Percentiles rank a stretch among this genome's conserved stretches.
phyloP scores from a whole-genome alignment of 129 eudicot genomes.

The Erigeron canadensis region DNA sequence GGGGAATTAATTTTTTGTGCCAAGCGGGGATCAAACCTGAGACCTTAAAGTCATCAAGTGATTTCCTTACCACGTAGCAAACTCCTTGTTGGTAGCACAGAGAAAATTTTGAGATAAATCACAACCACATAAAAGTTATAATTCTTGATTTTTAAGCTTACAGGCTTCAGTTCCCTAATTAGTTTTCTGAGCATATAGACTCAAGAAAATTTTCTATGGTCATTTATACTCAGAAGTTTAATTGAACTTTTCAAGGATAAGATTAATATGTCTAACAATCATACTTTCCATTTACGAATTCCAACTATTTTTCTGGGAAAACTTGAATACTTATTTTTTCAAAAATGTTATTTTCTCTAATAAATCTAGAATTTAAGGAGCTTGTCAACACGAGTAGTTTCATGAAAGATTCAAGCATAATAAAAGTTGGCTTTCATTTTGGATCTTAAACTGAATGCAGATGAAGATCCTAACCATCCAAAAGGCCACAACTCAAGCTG shows the following conservation, averaged over 20 bases:
- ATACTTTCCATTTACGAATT: conserved; percentile 1
- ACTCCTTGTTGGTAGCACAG: no score
- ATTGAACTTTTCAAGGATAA: conserved; percentile 4
- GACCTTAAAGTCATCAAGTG: no score
- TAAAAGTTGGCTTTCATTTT: background rate
- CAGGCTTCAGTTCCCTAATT: background rate
- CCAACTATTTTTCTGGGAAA: background rate
- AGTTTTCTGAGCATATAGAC: background rate
- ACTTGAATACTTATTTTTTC: background rate
- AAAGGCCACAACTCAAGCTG: background rate
- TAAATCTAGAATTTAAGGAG: conserved; percentile 17
- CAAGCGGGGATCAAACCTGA: no score
- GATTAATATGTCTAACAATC: conserved; percentile 3
- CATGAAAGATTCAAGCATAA: background rate
- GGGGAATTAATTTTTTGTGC: no score
- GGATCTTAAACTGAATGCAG: background rate
- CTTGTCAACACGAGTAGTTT: conserved; percentile 10
- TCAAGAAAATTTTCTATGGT: background rate
- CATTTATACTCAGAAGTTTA: background rate
- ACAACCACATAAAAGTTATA: background rate
- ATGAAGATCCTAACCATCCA: conserved; percentile 6
- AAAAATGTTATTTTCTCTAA: background rate
- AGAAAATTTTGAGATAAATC: background rate
- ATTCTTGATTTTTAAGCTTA: conserved; percentile 5
- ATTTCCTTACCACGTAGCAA: no score